Conservation (phyloP, 345 rosid species). For the Hibiscus mutabilis region DNA sequence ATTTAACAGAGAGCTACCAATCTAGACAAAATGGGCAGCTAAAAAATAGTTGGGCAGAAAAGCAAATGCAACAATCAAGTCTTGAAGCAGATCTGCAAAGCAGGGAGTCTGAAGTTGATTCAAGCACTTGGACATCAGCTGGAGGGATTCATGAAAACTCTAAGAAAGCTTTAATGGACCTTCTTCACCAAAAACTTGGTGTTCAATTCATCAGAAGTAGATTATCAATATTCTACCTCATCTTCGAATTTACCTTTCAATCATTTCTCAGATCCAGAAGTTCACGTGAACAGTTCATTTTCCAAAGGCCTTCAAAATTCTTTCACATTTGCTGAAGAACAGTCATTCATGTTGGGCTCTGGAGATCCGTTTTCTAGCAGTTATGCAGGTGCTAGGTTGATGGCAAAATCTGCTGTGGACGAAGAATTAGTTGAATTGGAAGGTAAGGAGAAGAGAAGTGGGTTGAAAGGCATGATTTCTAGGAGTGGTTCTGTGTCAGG, state of each 20-base stretch:
- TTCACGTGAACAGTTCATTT: slow-evolving; percentile 16
- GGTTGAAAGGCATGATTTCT: slow-evolving; percentile 21
- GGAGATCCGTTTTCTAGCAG: slow-evolving; percentile 16
- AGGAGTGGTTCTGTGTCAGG: slow-evolving; percentile 25
- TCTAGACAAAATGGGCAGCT: slow-evolving; percentile 15
- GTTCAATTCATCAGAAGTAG: slow-evolving; percentile 23
- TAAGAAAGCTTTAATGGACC: slow-evolving; percentile 28
- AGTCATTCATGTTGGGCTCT: slow-evolving; percentile 23
- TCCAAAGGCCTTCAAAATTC: slow-evolving; percentile 18
- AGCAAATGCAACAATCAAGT: slow-evolving; percentile 22
- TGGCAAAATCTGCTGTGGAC: slow-evolving; percentile 23
- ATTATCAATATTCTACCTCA: slow-evolving; percentile 15
- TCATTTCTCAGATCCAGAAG: slow-evolving; percentile 28
- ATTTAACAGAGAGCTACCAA: slow-evolving; percentile 6
- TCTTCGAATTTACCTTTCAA: slow-evolving; percentile 19
- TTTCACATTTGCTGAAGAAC: slow-evolving; percentile 27
- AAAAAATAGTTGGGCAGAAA: slow-evolving; percentile 27
- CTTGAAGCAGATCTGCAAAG: slow-evolving; percentile 17
- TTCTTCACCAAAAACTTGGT: slow-evolving; percentile 24
- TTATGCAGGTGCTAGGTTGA: slow-evolving; percentile 16
- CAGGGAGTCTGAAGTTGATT: slow-evolving; percentile 22
- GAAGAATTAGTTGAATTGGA: slow-evolving; percentile 23
- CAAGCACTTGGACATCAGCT: slow-evolving; percentile 21
- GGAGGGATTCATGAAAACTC: slow-evolving; percentile 25
- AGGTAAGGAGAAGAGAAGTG: slow-evolving; percentile 23